Evolutionary conservation across 108 stramenopile species (phyloP).

Genomic region (Nannochloropsis salina): DNA sequence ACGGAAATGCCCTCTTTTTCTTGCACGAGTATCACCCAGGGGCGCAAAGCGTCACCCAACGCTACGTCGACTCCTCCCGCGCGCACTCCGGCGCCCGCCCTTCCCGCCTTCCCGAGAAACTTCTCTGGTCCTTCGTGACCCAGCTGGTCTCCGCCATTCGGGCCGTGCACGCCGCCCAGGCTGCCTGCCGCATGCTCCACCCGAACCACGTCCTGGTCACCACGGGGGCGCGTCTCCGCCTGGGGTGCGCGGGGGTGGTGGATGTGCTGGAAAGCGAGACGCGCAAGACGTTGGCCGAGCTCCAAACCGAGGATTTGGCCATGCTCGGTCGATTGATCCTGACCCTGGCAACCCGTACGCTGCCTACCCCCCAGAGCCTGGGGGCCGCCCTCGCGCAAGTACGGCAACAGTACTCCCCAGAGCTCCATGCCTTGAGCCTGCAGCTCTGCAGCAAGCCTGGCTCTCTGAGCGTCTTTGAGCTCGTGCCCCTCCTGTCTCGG

Average conservation of each 20-base stretch:
- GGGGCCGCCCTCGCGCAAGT: slow-evolving; percentile 55
- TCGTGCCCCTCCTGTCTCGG: neutral
- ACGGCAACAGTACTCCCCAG: slow-evolving; percentile 68
- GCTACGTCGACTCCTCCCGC: slow-evolving; percentile 54
- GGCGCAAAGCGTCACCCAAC: slow-evolving; percentile 62
- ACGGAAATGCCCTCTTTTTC: slow-evolving; percentile 76
- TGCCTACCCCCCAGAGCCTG: slow-evolving; percentile 56
- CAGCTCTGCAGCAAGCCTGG: slow-evolving; percentile 57
- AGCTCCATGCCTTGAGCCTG: slow-evolving; percentile 62
- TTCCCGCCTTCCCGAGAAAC: slow-evolving; percentile 60
- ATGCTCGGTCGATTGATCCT: slow-evolving; percentile 71
- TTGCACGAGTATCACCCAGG: slow-evolving; percentile 75
- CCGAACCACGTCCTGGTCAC: slow-evolving; percentile 35
- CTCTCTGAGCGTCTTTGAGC: slow-evolving; percentile 38
- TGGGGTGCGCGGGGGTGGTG: slow-evolving; percentile 70
- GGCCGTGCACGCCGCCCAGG: slow-evolving; percentile 64
- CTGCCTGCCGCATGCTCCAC: slow-evolving; percentile 53
- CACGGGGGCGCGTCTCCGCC: slow-evolving; percentile 60
- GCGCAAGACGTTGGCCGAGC: slow-evolving; percentile 58
- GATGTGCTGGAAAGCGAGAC: slow-evolving; percentile 86
- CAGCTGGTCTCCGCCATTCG: slow-evolving; percentile 71
- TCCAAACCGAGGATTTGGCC: slow-evolving; percentile 73
- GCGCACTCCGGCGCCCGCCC: slow-evolving; percentile 37
- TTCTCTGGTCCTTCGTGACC: slow-evolving; percentile 74
- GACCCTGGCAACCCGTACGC: slow-evolving; percentile 68